Evolutionary conservation across 1,284 basidiomycete genomes (phyloP).

Genomic region (Flammula alnicola): DNA sequence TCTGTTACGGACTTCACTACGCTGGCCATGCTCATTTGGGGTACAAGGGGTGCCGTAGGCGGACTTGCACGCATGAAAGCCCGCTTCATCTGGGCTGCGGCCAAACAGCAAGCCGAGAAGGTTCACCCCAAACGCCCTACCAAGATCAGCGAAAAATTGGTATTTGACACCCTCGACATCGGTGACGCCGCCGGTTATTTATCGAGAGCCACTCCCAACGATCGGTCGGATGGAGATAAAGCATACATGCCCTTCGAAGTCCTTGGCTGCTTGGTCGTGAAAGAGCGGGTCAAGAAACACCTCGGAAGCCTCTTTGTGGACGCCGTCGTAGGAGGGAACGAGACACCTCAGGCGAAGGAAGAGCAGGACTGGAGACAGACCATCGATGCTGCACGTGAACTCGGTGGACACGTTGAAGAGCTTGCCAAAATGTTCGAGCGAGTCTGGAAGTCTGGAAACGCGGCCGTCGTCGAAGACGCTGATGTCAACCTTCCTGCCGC

Average conservation of each 20-base stretch:
- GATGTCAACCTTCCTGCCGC: slow-evolving; percentile 7
- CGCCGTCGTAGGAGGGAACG: slow-evolving; percentile 19
- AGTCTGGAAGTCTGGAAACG: slow-evolving; percentile 41
- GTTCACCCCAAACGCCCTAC: slow-evolving; percentile 1
- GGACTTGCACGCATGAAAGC: slow-evolving; percentile 35
- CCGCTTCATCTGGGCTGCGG: slow-evolving; percentile 47
- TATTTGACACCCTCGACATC: slow-evolving; percentile 54
- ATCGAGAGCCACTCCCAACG: slow-evolving; percentile 22
- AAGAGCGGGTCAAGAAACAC: slow-evolving; percentile 53
- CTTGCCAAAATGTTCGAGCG: slow-evolving; percentile 60
- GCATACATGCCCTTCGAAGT: slow-evolving; percentile 48
- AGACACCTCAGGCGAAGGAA: slow-evolving; percentile 18
- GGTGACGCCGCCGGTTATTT: slow-evolving; percentile 52
- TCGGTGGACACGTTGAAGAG: slow-evolving; percentile 59
- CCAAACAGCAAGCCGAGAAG: slow-evolving; percentile 28
- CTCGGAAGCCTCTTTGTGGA: slow-evolving; percentile 55
- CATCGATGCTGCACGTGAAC: slow-evolving; percentile 59
- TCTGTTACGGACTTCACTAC: slow-evolving; percentile 58
- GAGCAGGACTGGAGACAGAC: slow-evolving; percentile 49
- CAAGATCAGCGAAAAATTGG: slow-evolving; percentile 52
- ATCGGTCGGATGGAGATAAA: slow-evolving; percentile 21
- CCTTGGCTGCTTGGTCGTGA: slow-evolving; percentile 53
- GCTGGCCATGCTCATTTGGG: slow-evolving; percentile 56
- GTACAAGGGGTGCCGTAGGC: slow-evolving; percentile 31
- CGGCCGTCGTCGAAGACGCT: slow-evolving; percentile 25